A percentile compares a stretch with the other conserved stretches of the same genome.
These are phyloP conservation scores for Sclerotinia trifoliorum DNA, from an alignment of 2,329 filamentous ascomycete genomes.

Conservation along the genomic window DNA sequence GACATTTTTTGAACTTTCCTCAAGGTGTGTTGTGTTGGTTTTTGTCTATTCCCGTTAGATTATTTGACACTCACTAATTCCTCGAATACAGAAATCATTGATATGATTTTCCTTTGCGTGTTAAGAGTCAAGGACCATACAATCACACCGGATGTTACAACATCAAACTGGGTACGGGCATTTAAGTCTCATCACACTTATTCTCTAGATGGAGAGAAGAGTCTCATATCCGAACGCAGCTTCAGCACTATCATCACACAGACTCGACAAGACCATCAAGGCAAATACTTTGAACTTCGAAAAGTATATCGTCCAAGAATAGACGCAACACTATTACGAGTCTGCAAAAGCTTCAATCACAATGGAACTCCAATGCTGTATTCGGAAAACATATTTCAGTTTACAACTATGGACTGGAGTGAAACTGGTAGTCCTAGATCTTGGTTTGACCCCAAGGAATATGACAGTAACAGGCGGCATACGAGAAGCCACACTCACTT, in stretches of 20 bases:
- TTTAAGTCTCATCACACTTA: slow-evolving; percentile 3
- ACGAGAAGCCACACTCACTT: too few relatives aligned
- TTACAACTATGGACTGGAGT: neutral
- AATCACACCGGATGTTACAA: slow-evolving; percentile 1
- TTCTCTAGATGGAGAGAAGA: neutral
- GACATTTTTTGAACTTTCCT: too few relatives aligned
- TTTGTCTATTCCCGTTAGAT: too few relatives aligned
- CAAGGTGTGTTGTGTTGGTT: neutral
- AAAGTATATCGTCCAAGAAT: neutral
- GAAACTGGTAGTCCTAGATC: neutral
- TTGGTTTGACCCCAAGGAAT: neutral
- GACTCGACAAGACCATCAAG: neutral
- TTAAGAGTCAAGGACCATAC: neutral
- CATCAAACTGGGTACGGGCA: neutral
- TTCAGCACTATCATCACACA: neutral
- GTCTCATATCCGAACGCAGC: neutral
- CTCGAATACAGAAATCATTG: neutral
- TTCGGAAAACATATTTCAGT: neutral
- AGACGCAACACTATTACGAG: neutral
- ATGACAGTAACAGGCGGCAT: accelerated
- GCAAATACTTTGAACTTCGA: neutral
- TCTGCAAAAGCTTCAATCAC: neutral
- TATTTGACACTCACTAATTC: neutral
- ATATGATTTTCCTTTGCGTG: neutral
- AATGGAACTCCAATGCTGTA: neutral